Evolutionary conservation across 495 filamentous ascomycete species (phyloP), one percentile per base, ranked within the genome.

Genomic region (Trichoderma parareesei): DNA sequence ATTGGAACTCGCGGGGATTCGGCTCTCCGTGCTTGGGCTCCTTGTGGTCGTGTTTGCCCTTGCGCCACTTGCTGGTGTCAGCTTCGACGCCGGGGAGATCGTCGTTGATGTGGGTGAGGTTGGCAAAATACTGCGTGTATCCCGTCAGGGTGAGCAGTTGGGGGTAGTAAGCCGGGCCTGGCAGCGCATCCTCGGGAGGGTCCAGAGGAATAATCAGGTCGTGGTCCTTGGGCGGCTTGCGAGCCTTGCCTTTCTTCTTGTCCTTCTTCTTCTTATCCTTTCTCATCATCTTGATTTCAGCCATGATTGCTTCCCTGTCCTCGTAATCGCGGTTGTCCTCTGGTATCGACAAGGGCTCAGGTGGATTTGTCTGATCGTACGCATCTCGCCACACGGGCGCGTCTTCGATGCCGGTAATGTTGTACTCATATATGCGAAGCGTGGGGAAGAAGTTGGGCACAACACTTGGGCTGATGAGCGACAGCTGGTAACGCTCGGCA

Each of bases 361-460:
- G 27, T 33, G 53, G 27, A 38, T 55, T 18, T 7, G 44, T 42
- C n/a, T 43, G 59, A 4, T 67, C 62, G 41, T 63, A 63, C 8
- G 64, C 66, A 48, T 81, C 76, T 6, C 72, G 67, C 83, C 84
- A 85, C 5, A 76, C 73, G 2, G 73, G 66, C 3, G 71, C 65
- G 38, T 83, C 68, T 61, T 91, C 87, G 5, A 97, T 70, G 1
- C 90, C 92, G 0, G 90, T 90, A 64, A 90, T 90, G 69, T 99
- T 98, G 80, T 99, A 99, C 71, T 97, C 91, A 63, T 93, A 78
- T 33, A 98, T 84, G 4, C 94, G 82, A 42, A 98, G 72, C 4
- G 89, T 91, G 1, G 94, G 94, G 70, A 94, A 96, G 73, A 90
- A 96, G 67, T 93, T 98, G 0, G 94, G 94, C 3, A 99, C 90